Evolutionary conservation across 306 rosid genomes (phyloP).

Genomic region (Malus asiatica): DNA sequence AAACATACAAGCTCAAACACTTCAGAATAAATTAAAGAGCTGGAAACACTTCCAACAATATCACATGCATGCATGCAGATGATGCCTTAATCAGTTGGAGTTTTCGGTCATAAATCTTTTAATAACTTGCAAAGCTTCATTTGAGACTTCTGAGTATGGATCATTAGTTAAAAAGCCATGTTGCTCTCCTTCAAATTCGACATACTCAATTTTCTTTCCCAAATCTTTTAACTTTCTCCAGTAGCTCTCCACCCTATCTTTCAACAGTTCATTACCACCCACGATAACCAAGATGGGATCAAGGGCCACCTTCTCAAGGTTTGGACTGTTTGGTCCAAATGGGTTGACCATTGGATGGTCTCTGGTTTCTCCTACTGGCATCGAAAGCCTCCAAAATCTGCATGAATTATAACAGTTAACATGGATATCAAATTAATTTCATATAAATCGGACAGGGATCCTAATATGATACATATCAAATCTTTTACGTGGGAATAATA

Average conservation of each 20-base stretch:
- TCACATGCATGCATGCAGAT: neutral
- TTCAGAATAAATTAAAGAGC: neutral
- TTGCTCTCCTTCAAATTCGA: constrained; percentile 65
- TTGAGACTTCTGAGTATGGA: constrained; percentile 43
- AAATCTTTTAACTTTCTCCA: constrained; percentile 38
- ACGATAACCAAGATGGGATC: constrained; percentile 62
- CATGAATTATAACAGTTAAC: neutral
- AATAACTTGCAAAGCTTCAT: constrained; percentile 42
- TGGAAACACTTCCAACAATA: neutral
- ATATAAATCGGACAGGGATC: neutral
- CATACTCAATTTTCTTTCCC: constrained; percentile 51
- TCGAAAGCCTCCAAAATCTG: constrained; percentile 93
- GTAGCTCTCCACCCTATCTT: constrained; percentile 65
- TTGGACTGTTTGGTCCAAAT: constrained; percentile 46
- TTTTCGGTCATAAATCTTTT: constrained; percentile 41
- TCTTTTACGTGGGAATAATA: too few species aligned
- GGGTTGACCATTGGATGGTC: constrained; percentile 87
- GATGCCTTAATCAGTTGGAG: constrained; percentile 20
- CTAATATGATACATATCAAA: neutral
- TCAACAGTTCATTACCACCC: constrained; percentile 69
- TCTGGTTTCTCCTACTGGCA: constrained; percentile 62
- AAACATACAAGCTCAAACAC: neutral
- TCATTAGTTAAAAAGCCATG: constrained; percentile 77
- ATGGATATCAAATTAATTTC: neutral
- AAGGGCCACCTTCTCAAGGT: constrained; percentile 36